These are phyloP conservation scores for Fusarium nanum DNA, from an alignment of 2,329 filamentous ascomycete species.

Conservation along the genomic window DNA sequence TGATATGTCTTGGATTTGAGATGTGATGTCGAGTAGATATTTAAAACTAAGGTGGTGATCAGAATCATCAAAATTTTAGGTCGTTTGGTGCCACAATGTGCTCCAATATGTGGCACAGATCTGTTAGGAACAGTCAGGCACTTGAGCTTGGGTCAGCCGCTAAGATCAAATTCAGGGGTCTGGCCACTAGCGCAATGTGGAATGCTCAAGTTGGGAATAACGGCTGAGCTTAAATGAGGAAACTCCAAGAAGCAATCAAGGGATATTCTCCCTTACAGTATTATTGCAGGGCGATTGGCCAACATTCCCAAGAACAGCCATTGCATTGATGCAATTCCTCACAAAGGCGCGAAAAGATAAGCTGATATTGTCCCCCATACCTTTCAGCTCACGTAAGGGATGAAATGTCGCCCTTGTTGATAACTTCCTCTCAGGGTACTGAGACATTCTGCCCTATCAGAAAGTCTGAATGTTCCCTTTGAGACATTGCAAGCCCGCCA, in stretches of 20 bases:
- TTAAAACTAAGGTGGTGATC: background rate
- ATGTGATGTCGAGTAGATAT: fast-evolving
- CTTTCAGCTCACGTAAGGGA: background rate
- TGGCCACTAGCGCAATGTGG: background rate
- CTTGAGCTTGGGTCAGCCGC: background rate
- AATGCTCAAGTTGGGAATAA: background rate
- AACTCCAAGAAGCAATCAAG: background rate
- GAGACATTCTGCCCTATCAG: background rate
- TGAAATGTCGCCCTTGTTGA: background rate
- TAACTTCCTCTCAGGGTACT: background rate
- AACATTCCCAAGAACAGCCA: background rate
- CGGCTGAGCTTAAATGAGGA: background rate
- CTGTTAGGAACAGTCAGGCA: background rate
- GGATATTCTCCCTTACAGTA: background rate
- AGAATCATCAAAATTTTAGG: background rate
- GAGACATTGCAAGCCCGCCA: background rate
- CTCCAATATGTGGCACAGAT: background rate
- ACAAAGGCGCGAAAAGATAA: background rate
- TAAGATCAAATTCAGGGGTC: background rate
- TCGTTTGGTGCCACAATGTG: background rate
- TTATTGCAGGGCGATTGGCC: too few relatives aligned
- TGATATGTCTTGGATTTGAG: fast-evolving
- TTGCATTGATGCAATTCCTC: background rate
- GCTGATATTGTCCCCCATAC: background rate
- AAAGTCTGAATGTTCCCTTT: too few relatives aligned